Percentiles rank a stretch among this genome's conserved stretches.
phyloP scores from a whole-genome alignment of 225 moss, liverwort and hornwort species.

The Climacium dendroides region DNA sequence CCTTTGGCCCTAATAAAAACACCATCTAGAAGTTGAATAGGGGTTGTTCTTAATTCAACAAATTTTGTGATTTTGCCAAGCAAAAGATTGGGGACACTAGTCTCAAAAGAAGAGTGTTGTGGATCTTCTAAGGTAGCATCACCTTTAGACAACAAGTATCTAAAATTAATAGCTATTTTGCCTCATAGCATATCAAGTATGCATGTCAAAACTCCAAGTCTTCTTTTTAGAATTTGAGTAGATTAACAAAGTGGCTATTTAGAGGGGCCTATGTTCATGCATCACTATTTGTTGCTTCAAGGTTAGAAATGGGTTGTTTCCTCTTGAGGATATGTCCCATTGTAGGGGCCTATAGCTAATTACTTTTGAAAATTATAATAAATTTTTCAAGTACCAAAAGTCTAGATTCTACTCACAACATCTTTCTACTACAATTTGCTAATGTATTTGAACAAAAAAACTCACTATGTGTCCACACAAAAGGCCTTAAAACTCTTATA shows the following conservation, averaged over 20 bases:
- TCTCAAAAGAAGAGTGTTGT: accelerated
- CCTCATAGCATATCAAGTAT: background rate
- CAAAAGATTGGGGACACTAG: accelerated
- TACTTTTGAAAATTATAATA: background rate
- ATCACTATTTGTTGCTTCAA: background rate
- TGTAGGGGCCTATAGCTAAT: accelerated
- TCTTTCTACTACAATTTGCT: too few relatives aligned
- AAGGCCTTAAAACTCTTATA: too few relatives aligned
- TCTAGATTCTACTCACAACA: too few relatives aligned
- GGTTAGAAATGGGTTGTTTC: background rate
- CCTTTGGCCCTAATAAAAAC: too few relatives aligned
- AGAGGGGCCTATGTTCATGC: accelerated
- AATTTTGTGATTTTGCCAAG: background rate
- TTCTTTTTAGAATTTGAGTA: background rate
- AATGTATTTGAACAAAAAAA: too few relatives aligned
- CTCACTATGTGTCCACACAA: too few relatives aligned
- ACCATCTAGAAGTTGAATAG: too few relatives aligned
- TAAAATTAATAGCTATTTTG: background rate
- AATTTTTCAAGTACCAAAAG: background rate
- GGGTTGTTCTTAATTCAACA: too few relatives aligned
- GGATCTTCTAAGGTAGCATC: background rate
- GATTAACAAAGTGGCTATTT: background rate
- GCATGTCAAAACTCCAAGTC: accelerated
- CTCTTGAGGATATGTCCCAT: accelerated
- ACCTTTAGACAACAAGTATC: background rate